Evolutionary conservation across 2,329 filamentous ascomycete species (phyloP), one percentile per base, ranked within the genome.

Genomic region (Stachybotrys chlorohalonatus): DNA sequence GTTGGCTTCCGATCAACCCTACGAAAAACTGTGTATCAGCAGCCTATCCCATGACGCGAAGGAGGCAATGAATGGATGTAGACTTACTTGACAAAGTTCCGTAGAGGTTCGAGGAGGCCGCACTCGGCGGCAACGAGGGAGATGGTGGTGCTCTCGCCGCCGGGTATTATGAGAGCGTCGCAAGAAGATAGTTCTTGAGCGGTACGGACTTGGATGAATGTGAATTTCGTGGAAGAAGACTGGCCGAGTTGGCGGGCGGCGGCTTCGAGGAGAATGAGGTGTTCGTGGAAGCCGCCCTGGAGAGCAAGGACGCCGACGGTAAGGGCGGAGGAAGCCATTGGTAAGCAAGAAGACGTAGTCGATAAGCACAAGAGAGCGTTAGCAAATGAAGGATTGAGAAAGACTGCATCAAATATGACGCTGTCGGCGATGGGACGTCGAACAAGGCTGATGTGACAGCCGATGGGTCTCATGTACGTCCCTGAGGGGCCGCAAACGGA

Each of bases 71-170:
- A 42, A 51, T 36, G 8, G 8, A 50, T 6, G 51, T 75, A 31
- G 48, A 13, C 82, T 67, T 73, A 93, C 86, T 96, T 96, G 66
- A 97, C 92, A 71, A 96, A 99, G 36, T 92, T 81, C 53, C 90
- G 78, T 58, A 99, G 73, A 3, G 91, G 91, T 62, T 95, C 90
- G 54, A 99, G 74, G 42, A 99, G 74, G 15, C 86, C 85, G 0
- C 88, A 90, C 59, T 92, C 82, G 24, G 84, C 84, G 4, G 94
- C 94, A 15, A 96, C 89, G 32, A 96, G 80, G 11, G 90, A 90
- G 62, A 99, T 95, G 4, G 93, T 87, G 1, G 94, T 97, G 72
- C 90, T 96, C 71, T 99, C 94, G 58, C 94, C 94, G 53, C 94
- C 94, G 3, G 94, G 94, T 50, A 99, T 84, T 66, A 99, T 84